phyloP scores from a whole-genome alignment of 2,329 filamentous ascomycete genomes.

The Cladosporium sp. region DNA sequence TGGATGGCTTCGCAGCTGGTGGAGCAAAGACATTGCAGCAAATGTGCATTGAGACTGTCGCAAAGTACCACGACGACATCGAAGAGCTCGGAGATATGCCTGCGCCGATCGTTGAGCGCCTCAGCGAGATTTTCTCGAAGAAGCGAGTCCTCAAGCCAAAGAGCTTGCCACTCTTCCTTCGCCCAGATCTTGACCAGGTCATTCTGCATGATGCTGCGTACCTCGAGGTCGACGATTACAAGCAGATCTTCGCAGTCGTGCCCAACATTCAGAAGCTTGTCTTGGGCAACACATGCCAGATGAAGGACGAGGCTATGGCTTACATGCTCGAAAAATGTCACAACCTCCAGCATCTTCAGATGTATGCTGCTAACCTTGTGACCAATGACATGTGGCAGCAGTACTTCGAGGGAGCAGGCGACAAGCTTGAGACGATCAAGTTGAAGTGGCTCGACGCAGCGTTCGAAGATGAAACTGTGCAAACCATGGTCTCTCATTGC shows the following conservation, averaged over 20 bases:
- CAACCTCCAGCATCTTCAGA: constrained; percentile 69
- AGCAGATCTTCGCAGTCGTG: constrained; percentile 75
- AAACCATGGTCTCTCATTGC: constrained; percentile 63
- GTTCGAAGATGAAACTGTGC: constrained; percentile 70
- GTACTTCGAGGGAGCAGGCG: constrained; percentile 67
- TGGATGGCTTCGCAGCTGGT: constrained; percentile 69
- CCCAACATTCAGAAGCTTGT: constrained; percentile 70
- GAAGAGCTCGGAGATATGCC: constrained; percentile 66
- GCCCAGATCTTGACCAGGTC: constrained; percentile 56
- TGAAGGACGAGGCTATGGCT: constrained; percentile 81
- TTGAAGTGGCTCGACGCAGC: constrained; percentile 83
- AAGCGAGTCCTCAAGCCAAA: constrained; percentile 58
- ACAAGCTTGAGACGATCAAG: constrained; percentile 66
- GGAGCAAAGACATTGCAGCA: constrained; percentile 70
- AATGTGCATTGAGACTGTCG: constrained; percentile 64
- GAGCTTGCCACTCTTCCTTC: constrained; percentile 52
- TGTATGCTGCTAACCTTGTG: constrained; percentile 83
- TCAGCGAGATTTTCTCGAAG: constrained; percentile 66
- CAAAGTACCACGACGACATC: constrained; percentile 62
- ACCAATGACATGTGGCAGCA: constrained; percentile 73
- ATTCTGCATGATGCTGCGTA: constrained; percentile 65
- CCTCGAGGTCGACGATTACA: constrained; percentile 73
- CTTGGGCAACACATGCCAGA: constrained; percentile 81
- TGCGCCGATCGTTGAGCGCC: constrained; percentile 54
- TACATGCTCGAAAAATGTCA: constrained; percentile 75